A percentile compares a stretch with the other conserved stretches of the same genome.
These are phyloP conservation scores for Angomonas deanei DNA, from an alignment of 208 protist genomes.

Conservation along the genomic window DNA sequence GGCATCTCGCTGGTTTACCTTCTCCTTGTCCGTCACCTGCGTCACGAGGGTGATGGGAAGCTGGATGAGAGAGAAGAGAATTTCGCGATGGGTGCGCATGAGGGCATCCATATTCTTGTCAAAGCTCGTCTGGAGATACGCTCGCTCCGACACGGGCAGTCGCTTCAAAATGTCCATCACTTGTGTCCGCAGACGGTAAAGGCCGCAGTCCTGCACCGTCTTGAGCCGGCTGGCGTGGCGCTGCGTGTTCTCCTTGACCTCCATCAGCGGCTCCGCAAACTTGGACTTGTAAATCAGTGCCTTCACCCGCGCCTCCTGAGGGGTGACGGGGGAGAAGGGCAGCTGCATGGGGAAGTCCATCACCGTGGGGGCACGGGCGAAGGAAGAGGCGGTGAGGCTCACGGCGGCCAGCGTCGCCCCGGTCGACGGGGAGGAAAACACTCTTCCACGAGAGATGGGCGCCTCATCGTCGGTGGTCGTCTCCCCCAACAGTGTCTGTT, in stretches of 20 bases:
- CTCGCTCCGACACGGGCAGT: neutral
- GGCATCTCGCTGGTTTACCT: neutral
- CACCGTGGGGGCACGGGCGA: conserved; percentile 4
- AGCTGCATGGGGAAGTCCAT: conserved; percentile 31
- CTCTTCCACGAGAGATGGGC: neutral
- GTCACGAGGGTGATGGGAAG: conserved; percentile 5
- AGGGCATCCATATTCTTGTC: conserved; percentile 43
- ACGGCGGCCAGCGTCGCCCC: neutral
- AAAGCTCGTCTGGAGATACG: conserved; percentile 23
- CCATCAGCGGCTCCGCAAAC: conserved; percentile 32
- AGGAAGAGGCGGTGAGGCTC: no score
- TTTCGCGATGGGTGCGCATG: conserved; percentile 44
- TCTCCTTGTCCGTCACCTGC: conserved; percentile 22
- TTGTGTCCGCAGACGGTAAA: conserved; percentile 6
- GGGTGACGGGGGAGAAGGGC: conserved; percentile 37
- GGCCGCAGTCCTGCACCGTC: conserved; percentile 25
- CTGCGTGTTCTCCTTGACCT: conserved; percentile 29
- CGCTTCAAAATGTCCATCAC: conserved; percentile 7
- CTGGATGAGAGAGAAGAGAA: conserved; percentile 35
- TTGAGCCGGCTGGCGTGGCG: conserved; percentile 52
- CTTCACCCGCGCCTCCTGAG: conserved; percentile 36
- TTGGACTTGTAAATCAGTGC: conserved; percentile 32
- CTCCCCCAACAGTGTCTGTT: neutral
- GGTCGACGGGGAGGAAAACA: neutral
- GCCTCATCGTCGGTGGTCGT: neutral